phyloP scores from a whole-genome alignment of 805 yeast genomes.

The Sugiyamaella valdiviana region DNA sequence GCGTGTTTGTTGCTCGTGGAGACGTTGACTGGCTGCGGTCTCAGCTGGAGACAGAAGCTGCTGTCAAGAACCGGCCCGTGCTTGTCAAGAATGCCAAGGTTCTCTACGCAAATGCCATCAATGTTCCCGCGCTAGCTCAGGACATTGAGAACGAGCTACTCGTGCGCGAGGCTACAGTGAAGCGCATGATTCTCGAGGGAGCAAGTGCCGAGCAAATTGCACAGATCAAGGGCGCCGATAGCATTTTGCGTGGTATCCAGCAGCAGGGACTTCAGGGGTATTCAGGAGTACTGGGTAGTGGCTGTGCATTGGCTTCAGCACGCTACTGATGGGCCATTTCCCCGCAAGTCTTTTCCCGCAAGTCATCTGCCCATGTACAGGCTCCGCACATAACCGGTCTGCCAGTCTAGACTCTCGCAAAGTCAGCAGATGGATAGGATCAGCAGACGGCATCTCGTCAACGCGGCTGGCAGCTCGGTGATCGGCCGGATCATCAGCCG shows the following conservation, averaged over 20 bases:
- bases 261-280: not conserved
- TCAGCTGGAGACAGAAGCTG: slow-evolving; percentile 16
- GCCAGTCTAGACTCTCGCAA: too few species aligned
- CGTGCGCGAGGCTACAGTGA: slow-evolving; percentile 17
- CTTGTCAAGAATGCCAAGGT: slow-evolving; percentile 22
- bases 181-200: slow-evolving; percentile 7
- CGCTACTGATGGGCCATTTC: too few species aligned
- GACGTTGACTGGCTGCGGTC: slow-evolving; percentile 24
- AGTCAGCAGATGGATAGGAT: too few species aligned
- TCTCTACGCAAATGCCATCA: slow-evolving; percentile 23
- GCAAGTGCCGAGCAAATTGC: not conserved
- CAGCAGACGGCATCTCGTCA: too few species aligned
- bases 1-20: slow-evolving; percentile 16
- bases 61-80: slow-evolving; percentile 17
- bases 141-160: slow-evolving; percentile 9
- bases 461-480: too few species aligned
- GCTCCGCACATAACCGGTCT: too few species aligned
- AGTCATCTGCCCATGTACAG: too few species aligned
- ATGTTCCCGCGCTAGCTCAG: slow-evolving; percentile 13
- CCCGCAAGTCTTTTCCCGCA: too few species aligned
- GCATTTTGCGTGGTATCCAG: not conserved
- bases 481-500: too few species aligned
- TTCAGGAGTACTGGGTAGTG: too few species aligned
- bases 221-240: not conserved
- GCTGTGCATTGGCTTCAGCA: too few species aligned